Base-by-base conservation (phyloP, 768 basidiomycete genomes). In the Suillus clintonianus region DNA sequence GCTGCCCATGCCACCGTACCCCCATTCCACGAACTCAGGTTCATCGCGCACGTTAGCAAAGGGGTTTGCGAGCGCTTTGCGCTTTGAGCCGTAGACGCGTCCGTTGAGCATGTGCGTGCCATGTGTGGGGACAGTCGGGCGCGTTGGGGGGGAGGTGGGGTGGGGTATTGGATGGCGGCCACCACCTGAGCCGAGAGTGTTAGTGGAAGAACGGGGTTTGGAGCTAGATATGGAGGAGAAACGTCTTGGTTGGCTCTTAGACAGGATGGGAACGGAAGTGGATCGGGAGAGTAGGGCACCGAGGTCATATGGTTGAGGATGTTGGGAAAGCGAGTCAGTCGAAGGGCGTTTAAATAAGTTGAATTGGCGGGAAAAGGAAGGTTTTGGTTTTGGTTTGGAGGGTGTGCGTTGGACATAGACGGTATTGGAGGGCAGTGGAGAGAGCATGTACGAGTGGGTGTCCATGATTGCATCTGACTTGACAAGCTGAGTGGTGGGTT, bases 21-120 rank as follows among this genome's bases (percentile, higher is more conserved):
- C 94, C 94, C 94, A 96, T 76, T 96, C 94, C 17, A 94, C 92
- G 68, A 96, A 96, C 71, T 90, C 90, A 36, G 90, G 90, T 0
- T 88, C 85, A 32, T 87, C 86, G 6, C 81, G 80, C n/a, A 80
- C 86, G 61, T 81, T 87, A 4, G 84, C 88, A 67, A 91, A 91
- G 0, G 83, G 86, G 69, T 91, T 88, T 7, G 77, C 78, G 76
- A 58, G 51, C 1, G 51, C 11, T 34, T 19, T 17, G 32, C 76
- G 70, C 64, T 68, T 79, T 63, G 72, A 81, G 59, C 94, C 94
- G 68, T 95, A 95, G 2, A 94, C 85, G 30, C 94, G 83, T 0
- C 94, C 94, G 70, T 96, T 96, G 65, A 96, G 82, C 89, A 95
- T 89, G 61, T 82, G 83, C 4, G 83, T 80, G 61, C 84, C 83